A percentile compares a stretch with the other conserved stretches of the same genome.
These are phyloP conservation scores for Saturnispora diversa DNA, from an alignment of 805 yeast species.

Conservation along the genomic window DNA sequence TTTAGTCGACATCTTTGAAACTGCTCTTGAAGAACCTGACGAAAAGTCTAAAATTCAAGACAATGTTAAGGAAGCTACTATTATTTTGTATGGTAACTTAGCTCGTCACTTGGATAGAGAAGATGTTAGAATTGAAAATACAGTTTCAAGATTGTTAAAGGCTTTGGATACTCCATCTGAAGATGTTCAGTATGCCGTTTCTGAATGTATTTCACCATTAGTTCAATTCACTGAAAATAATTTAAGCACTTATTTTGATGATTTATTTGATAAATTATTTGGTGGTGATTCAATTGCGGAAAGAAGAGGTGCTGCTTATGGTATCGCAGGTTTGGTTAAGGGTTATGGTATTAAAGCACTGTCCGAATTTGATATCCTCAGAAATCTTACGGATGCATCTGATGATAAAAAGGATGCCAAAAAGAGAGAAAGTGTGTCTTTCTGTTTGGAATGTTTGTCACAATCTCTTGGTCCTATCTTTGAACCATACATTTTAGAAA, in stretches of 20 bases:
- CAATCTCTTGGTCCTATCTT: conserved; percentile 65
- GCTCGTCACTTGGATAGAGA: conserved; percentile 70
- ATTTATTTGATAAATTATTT: conserved; percentile 53
- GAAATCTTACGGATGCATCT: conserved; percentile 70
- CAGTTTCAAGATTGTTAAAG: conserved; percentile 59
- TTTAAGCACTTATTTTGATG: conserved; percentile 48
- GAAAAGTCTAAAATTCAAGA: conserved; percentile 45
- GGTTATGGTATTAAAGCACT: conserved; percentile 82
- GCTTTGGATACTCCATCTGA: conserved; percentile 85
- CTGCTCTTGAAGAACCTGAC: conserved; percentile 45
- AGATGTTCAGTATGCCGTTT: conserved; percentile 79
- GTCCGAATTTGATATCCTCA: conserved; percentile 66
- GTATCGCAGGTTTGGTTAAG: conserved; percentile 86
- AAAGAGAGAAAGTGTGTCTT: conserved; percentile 80
- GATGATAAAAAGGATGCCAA: conserved; percentile 74
- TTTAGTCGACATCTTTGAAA: conserved; percentile 76
- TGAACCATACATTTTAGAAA: conserved; percentile 91
- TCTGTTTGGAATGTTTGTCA: conserved; percentile 79
- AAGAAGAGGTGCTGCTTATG: conserved; percentile 95
- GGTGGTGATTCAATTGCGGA: conserved; percentile 38
- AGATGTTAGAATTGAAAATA: conserved; percentile 58
- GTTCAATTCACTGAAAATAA: conserved; percentile 48
- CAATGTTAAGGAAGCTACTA: conserved; percentile 65
- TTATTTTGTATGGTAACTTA: conserved; percentile 82
- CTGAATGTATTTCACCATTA: conserved; percentile 80